Conservation (phyloP, 495 filamentous ascomycete species). For the Chaetomium cochliodes region DNA sequence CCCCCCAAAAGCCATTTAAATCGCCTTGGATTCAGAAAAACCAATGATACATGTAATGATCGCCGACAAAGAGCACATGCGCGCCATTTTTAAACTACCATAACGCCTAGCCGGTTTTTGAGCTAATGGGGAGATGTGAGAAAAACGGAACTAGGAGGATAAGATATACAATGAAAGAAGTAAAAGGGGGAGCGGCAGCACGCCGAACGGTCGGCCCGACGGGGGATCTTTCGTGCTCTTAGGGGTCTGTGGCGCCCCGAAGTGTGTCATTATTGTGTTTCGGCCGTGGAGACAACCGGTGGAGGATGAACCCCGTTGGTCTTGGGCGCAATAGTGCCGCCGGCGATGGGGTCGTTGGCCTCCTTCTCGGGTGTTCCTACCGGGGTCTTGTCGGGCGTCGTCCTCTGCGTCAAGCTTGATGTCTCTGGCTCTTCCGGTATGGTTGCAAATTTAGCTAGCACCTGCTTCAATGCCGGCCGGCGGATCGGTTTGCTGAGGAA, state of each 20-base stretch:
- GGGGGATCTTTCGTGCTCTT: not conserved
- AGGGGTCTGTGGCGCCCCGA: not conserved
- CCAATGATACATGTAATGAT: too few relatives aligned
- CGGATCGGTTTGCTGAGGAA: conserved; percentile 80
- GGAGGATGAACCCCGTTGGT: conserved; percentile 15
- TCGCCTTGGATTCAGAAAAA: too few relatives aligned
- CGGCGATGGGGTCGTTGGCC: conserved; percentile 16
- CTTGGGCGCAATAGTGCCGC: conserved; percentile 7
- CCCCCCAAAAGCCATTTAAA: too few relatives aligned
- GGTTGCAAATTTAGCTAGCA: conserved; percentile 65
- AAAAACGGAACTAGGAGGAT: too few relatives aligned
- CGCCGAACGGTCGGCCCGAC: not conserved
- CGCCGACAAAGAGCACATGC: too few relatives aligned
- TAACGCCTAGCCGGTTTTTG: too few relatives aligned
- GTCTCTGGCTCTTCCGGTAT: conserved; percentile 56
- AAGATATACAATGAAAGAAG: too few relatives aligned
- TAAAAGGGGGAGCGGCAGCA: too few relatives aligned
- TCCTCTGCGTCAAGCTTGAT: conserved; percentile 33
- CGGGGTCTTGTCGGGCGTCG: conserved; percentile 35
- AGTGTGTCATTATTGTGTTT: conserved; percentile 3
- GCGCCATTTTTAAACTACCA: too few relatives aligned
- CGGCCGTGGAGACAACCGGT: not conserved
- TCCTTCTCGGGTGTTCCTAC: conserved; percentile 22
- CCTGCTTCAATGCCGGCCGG: conserved; percentile 77
- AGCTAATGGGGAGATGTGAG: too few relatives aligned